A percentile compares a stretch with the other conserved stretches of the same genome.
These are phyloP conservation scores for Colletotrichum sp. DNA, from an alignment of 2,329 filamentous ascomycete species.

Conservation along the genomic window DNA sequence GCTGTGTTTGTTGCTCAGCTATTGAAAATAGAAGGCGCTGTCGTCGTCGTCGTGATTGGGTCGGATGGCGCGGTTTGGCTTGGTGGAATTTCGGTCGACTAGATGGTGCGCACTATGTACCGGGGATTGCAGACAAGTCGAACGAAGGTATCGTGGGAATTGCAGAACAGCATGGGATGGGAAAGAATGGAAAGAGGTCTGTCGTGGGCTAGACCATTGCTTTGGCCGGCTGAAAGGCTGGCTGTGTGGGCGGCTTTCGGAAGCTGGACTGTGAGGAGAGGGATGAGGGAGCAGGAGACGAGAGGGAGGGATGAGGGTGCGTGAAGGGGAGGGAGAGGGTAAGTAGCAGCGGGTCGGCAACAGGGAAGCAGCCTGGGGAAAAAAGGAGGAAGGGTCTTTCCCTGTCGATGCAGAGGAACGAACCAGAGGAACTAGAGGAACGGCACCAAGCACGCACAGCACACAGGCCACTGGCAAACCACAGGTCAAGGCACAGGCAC, in stretches of 20 bases:
- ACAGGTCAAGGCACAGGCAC: background rate
- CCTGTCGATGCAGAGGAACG: background rate
- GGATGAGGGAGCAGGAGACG: constrained; percentile 11
- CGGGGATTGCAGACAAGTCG: background rate
- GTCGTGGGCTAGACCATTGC: constrained; percentile 17
- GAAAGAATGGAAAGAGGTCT: background rate
- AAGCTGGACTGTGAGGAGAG: constrained; percentile 6
- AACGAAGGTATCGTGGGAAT: constrained; percentile 11
- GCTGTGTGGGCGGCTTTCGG: background rate
- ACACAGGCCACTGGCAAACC: background rate
- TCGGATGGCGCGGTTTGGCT: background rate
- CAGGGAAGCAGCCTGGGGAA: constrained; percentile 17
- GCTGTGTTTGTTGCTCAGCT: background rate
- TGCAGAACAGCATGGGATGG: constrained; percentile 1
- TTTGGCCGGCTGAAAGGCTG: background rate
- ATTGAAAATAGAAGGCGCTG: background rate
- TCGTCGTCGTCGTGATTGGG: background rate
- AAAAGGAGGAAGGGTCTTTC: constrained; percentile 17
- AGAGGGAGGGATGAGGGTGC: constrained; percentile 17
- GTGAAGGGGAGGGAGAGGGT: constrained; percentile 12
- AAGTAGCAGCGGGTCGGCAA: background rate
- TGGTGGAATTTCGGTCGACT: background rate
- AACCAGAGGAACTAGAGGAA: background rate
- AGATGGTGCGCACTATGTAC: background rate
- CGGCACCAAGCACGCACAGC: background rate